Evolutionary conservation across 2,329 filamentous ascomycete genomes (phyloP).

Genomic region (Alternaria sp.): DNA sequence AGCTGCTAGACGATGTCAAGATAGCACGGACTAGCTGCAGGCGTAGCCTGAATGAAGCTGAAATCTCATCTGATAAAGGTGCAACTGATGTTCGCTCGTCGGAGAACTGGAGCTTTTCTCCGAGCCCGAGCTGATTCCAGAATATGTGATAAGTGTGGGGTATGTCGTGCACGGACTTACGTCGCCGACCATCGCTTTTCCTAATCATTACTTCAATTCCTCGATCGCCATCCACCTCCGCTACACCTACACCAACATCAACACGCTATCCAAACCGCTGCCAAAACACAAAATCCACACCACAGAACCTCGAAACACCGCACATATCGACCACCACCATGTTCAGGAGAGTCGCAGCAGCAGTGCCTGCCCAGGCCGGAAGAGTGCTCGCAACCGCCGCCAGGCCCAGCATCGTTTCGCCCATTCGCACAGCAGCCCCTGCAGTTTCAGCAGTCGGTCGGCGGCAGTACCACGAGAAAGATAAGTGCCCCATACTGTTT

Average conservation of each 20-base stretch:
- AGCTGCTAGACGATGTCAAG: not conserved
- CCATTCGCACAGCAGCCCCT: slow-evolving; percentile 55
- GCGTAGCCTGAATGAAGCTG: slow-evolving; percentile 4
- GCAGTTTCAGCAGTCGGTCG: slow-evolving; percentile 51
- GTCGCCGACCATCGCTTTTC: slow-evolving; percentile 28
- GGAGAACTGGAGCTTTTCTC: slow-evolving; percentile 27
- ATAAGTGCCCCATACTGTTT: slow-evolving; percentile 53
- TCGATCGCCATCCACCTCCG: slow-evolving; percentile 31
- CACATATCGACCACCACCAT: slow-evolving; percentile 52
- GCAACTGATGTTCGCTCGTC: not conserved
- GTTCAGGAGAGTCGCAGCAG: slow-evolving; percentile 65
- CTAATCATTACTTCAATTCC: slow-evolving; percentile 28
- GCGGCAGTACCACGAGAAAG: slow-evolving; percentile 72
- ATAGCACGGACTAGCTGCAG: not conserved
- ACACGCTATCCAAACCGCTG: slow-evolving; percentile 14
- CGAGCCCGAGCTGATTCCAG: slow-evolving; percentile 20
- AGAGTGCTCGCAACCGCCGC: slow-evolving; percentile 59
- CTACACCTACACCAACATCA: slow-evolving; percentile 32
- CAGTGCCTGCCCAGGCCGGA: slow-evolving; percentile 62
- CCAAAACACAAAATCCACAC: not conserved
- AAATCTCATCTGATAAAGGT: slow-evolving; percentile 31
- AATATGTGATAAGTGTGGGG: slow-evolving; percentile 31
- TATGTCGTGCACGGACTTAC: slow-evolving; percentile 34
- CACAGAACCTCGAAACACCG: slow-evolving; percentile 8
- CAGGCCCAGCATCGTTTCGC: slow-evolving; percentile 59